phyloP scores from a whole-genome alignment of 306 rosid species.

The Senna siamea region DNA sequence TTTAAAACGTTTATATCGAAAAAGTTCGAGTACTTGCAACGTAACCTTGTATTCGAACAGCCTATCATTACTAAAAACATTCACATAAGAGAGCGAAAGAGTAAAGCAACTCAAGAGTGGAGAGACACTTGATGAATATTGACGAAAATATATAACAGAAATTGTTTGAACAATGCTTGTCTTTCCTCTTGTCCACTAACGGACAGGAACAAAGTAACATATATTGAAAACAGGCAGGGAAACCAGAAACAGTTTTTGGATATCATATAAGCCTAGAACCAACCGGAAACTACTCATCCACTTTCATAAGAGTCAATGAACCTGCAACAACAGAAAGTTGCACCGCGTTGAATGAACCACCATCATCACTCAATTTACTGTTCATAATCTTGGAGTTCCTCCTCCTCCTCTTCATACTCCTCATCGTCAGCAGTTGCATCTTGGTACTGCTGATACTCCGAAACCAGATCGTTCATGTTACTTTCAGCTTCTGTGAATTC shows the following conservation, averaged over 20 bases:
- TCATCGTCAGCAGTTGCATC: constrained; percentile 85
- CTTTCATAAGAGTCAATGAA: constrained; percentile 36
- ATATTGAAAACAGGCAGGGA: constrained; percentile 2
- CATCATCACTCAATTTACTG: not conserved
- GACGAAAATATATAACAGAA: not conserved
- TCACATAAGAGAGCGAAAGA: too few relatives aligned
- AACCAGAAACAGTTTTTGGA: constrained; percentile 34
- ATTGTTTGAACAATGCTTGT: constrained; percentile 13
- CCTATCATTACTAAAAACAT: too few relatives aligned
- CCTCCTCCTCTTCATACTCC: constrained; percentile 62
- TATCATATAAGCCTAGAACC: constrained; percentile 36
- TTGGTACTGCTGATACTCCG: constrained; percentile 81
- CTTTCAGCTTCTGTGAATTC: constrained; percentile 53
- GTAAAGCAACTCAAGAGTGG: too few relatives aligned
- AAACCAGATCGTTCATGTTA: constrained; percentile 78
- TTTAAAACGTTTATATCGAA: too few relatives aligned
- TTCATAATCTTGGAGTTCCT: constrained; percentile 30
- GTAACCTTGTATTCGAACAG: too few relatives aligned
- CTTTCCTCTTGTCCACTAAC: not conserved
- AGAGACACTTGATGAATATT: too few relatives aligned
- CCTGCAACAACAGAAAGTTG: constrained; percentile 69
- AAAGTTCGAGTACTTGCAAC: too few relatives aligned
- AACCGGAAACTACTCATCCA: constrained; percentile 39
- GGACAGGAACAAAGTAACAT: not conserved
- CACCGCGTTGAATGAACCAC: constrained; percentile 9